These are phyloP conservation scores for Bremia lactucae DNA, from an alignment of 352 stramenopile genomes.

Conservation along the genomic window DNA sequence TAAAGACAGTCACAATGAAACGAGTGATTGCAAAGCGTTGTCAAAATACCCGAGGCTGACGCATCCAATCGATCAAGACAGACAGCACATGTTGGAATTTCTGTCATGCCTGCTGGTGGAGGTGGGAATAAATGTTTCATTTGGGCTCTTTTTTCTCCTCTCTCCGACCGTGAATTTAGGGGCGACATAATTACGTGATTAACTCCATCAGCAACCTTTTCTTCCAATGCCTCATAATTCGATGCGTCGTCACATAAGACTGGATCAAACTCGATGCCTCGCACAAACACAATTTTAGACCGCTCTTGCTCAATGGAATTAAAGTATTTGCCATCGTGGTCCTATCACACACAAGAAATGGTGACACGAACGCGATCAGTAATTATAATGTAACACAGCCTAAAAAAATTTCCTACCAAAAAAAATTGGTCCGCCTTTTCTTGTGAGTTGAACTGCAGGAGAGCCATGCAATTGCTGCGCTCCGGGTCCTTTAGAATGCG, in stretches of 20 bases:
- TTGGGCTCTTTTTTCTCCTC: constrained; percentile 17
- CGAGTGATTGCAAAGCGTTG: constrained; percentile 96
- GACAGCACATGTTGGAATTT: constrained; percentile 86
- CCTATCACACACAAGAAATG: constrained; percentile 22
- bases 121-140: constrained; percentile 41
- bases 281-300: constrained; percentile 87
- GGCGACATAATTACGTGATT: not conserved
- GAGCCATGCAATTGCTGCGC: constrained; percentile 76
- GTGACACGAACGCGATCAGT: not conserved
- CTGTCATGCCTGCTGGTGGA: constrained; percentile 67
- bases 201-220: constrained; percentile 16
- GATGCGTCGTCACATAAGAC: constrained; percentile 16
- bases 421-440: constrained; percentile 81
- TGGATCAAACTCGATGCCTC: constrained; percentile 77
- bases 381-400: constrained; percentile 8
- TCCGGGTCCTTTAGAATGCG: constrained; percentile 76
- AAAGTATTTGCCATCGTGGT: constrained; percentile 86
- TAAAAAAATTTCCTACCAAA: constrained; percentile 62
- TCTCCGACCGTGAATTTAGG: constrained; percentile 11
- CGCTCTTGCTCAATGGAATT: constrained; percentile 87
- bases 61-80: constrained; percentile 86
- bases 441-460: constrained; percentile 74
- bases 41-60: constrained; percentile 87
- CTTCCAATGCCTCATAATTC: constrained; percentile 13
- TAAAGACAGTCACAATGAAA: constrained; percentile 96